Conservation (phyloP, 345 rosid genomes). For the Murraya koenigii region DNA sequence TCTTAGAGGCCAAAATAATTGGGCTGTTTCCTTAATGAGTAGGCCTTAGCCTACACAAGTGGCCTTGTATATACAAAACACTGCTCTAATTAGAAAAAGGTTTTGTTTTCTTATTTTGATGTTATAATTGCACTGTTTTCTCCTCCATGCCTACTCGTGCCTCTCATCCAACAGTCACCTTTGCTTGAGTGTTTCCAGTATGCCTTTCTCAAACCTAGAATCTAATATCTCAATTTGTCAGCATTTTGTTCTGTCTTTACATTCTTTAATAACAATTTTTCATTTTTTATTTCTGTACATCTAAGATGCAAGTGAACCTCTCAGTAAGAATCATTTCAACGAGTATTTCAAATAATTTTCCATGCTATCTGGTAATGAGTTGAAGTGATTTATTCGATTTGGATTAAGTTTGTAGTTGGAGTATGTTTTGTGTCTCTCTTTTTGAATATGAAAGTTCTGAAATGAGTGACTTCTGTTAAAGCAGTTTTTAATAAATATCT, state of each 20-base stretch:
- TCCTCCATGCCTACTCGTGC: background rate
- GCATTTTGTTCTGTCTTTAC: background rate
- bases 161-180: background rate
- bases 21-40: background rate
- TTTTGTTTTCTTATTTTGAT: background rate
- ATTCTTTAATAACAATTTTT: background rate
- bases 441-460: background rate
- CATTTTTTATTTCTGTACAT: background rate
- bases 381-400: background rate
- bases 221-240: constrained; percentile 1
- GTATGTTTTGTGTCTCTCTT: background rate
- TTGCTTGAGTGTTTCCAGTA: background rate
- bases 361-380: background rate
- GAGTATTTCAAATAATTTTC: background rate
- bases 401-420: background rate
- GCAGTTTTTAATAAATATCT: background rate
- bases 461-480: background rate
- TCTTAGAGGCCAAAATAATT: background rate
- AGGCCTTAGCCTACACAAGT: background rate
- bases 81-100: background rate
- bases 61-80: background rate
- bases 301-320: background rate
- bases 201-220: background rate
- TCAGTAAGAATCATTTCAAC: background rate
- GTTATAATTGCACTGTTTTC: background rate